Evolutionary conservation across 2,329 filamentous ascomycete species (phyloP).

Genomic region (Fusarium papillatum): DNA sequence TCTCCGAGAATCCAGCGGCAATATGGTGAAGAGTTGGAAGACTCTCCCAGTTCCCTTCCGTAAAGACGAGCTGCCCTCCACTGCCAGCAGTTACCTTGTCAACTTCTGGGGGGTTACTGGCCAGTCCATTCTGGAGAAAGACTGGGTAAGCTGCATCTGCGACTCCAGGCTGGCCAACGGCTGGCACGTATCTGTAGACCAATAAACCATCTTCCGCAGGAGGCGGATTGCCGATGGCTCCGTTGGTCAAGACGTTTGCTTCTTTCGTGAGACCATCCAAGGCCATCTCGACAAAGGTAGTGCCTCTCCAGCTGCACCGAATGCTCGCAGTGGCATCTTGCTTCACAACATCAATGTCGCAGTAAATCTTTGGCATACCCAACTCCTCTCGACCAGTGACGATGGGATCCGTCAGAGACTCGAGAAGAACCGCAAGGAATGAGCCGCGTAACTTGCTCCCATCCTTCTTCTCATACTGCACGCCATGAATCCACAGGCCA

Average conservation of each 20-base stretch:
- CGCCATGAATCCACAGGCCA: conserved; percentile 73
- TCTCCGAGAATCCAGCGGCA: conserved; percentile 22
- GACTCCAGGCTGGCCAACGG: conserved; percentile 63
- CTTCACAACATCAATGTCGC: conserved; percentile 58
- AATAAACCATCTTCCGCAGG: conserved; percentile 60
- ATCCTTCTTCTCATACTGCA: conserved; percentile 66
- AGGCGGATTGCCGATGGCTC: neutral
- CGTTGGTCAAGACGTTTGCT: neutral
- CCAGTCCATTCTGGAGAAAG: conserved; percentile 52
- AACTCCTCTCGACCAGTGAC: conserved; percentile 71
- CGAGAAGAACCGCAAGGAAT: conserved; percentile 70
- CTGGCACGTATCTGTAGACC: conserved; percentile 68
- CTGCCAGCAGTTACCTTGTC: neutral
- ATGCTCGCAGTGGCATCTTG: neutral
- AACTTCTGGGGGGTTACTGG: conserved; percentile 1
- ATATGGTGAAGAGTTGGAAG: conserved; percentile 36
- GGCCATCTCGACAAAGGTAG: conserved; percentile 12
- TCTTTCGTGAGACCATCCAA: conserved; percentile 7
- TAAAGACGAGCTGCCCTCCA: neutral
- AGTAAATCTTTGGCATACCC: conserved; percentile 72
- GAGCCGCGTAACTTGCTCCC: conserved; percentile 63
- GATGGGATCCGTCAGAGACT: conserved; percentile 71
- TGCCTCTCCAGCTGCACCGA: conserved; percentile 27
- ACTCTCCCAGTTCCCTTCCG: conserved; percentile 16
- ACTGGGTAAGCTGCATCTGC: conserved; percentile 67